Evolutionary conservation across 345 rosid species (phyloP), one percentile per base, ranked within the genome.

Genomic region (Rhodomyrtus tomentosa): DNA sequence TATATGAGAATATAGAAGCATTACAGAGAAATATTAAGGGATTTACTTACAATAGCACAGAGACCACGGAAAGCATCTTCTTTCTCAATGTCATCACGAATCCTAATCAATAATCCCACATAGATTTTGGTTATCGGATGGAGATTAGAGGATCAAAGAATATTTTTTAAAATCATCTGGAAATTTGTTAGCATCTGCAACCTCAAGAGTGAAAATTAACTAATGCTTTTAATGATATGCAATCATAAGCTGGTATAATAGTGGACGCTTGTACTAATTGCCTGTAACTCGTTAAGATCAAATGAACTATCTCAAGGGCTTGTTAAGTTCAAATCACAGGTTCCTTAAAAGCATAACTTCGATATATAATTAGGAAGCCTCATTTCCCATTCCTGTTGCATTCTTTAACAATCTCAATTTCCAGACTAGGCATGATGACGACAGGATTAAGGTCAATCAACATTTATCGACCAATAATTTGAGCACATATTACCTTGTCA

Each of bases 21-120:
- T 62, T 32, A 62, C 11, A 15, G 22, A 62, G 74, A 62, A 29
- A 62, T 32, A 53, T 59, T 32, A 32, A 62, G 74, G 74, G 22
- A 62, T 62, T 82, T 56, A 59, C 87, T 81, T 89, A 97, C 99
- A 96, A 96, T 91, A 83, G 99, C 99, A 91, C 99, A 97, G 56
- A 97, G 92, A 88, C 99, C 99, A 80, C 93, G 90, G 88, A 97
- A 97, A 21, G 99, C 98, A 91, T 97, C 99, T 87, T 97, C 99
- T 89, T 97, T 97, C 90, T 97, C 99, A 86, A 92, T 87, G 88
- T 96, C 99, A 92, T 97, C 99, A 40, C 95, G 98, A 86, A 95
- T 95, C 93, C 99, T 97, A 91, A 84, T 87, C 88, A 40, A 58
- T 62, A 62, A 29, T 62, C 42, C 74, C 74, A 29, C 22, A 62